Evolutionary conservation across 495 filamentous ascomycete species (phyloP).

Genomic region (Penicillium malachiteum): DNA sequence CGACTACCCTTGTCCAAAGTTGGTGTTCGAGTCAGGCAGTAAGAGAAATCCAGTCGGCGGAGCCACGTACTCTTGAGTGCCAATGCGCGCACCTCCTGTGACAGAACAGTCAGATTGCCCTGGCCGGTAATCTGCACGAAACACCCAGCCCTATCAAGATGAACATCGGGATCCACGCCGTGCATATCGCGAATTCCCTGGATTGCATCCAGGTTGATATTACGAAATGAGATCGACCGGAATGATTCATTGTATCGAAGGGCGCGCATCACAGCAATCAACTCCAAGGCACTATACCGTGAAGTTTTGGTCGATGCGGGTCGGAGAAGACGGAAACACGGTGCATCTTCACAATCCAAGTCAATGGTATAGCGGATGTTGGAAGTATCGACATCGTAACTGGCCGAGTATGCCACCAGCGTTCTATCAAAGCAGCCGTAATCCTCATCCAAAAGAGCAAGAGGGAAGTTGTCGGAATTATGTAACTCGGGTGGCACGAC

Average conservation of each 20-base stretch:
- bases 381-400: slow-evolving; percentile 69
- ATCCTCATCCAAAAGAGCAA: slow-evolving; percentile 66
- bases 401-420: slow-evolving; percentile 80
- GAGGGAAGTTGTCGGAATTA: slow-evolving; percentile 62
- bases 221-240: slow-evolving; percentile 76
- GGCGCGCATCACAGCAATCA: slow-evolving; percentile 82
- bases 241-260: slow-evolving; percentile 93
- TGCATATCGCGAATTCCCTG: slow-evolving; percentile 60
- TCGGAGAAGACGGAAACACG: slow-evolving; percentile 77
- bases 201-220: slow-evolving; percentile 67
- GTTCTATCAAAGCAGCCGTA: slow-evolving; percentile 79
- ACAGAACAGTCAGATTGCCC: slow-evolving; percentile 58
- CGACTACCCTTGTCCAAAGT: slow-evolving; percentile 51
- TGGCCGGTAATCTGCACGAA: slow-evolving; percentile 59
- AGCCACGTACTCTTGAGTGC: slow-evolving; percentile 65
- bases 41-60: slow-evolving; percentile 63
- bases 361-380: slow-evolving; percentile 77
- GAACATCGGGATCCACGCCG: slow-evolving; percentile 64
- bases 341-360: slow-evolving; percentile 73
- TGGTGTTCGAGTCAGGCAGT: slow-evolving; percentile 51
- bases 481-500: slow-evolving; percentile 59
- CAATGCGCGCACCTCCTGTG: slow-evolving; percentile 72
- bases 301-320: slow-evolving; percentile 53
- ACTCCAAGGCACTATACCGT: slow-evolving; percentile 69
- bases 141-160: slow-evolving; percentile 55